Conservation (phyloP, 305 asterid genomes). For the Nicotiana rustica region DNA sequence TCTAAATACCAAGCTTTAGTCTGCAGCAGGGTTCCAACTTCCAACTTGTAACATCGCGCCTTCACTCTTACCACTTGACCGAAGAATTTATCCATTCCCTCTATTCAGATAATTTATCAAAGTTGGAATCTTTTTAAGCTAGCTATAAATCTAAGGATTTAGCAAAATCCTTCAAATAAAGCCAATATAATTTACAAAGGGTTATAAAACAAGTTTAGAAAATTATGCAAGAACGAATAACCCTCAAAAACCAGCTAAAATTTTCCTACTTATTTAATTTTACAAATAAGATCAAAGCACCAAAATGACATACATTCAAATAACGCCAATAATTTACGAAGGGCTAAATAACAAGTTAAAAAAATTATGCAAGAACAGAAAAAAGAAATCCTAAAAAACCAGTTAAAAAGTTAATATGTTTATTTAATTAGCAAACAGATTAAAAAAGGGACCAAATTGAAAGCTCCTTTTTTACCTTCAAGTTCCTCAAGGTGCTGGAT, state of each 20-base stretch:
- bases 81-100: not conserved
- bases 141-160: not conserved
- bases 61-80: too few relatives aligned
- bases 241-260: not conserved
- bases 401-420: not conserved
- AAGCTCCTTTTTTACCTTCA: constrained; percentile 57
- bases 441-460: not conserved
- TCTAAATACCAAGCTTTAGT: too few relatives aligned
- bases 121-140: not conserved
- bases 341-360: not conserved
- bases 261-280: not conserved
- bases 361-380: not conserved
- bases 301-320: not conserved
- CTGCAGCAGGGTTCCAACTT: too few relatives aligned
- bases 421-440: not conserved
- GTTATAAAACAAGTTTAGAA: not conserved
- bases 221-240: not conserved
- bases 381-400: not conserved
- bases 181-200: not conserved
- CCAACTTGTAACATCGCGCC: too few relatives aligned
- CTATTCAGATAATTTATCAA: not conserved
- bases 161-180: not conserved
- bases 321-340: not conserved
- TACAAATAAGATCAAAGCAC: not conserved
- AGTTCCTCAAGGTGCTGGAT: constrained; percentile 73